Base-by-base conservation (phyloP, 2,329 filamentous ascomycete species). In the Fusarium agapanthi region DNA sequence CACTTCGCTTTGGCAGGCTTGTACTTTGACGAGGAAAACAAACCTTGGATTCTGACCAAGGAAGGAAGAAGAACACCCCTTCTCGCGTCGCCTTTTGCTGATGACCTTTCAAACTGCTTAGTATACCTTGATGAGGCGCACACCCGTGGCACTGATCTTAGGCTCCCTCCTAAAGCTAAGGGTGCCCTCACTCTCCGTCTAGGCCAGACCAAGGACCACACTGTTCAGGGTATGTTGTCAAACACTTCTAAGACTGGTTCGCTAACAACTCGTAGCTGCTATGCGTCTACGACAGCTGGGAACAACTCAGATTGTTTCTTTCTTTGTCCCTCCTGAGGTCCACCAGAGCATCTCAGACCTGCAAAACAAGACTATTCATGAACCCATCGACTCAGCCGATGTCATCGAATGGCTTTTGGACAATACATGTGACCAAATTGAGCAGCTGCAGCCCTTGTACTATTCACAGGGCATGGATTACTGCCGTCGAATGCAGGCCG, bases 221-320 rank as follows among this genome's bases (percentile, higher is more conserved):
- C 87, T 0, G 88, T 77, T 20, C 75, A 77, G 61, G 74, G 89
- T 5, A 14, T 22, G 13, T 3, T 37, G 22, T 9, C 7, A 13
- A 11, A 10, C 8, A 34, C 22, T 28, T 24, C 10, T 5, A 16
- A 18, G 12, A 12, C 24, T 10, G 30, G 50, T 68, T 45, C 15
- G 38, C 65, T 72, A 38, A 74, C 38, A 16, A 18, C 16, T 26
- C 11, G 37, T 69, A 87, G 89, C 90, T 61, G 89, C 90, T 0
- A 92, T 92, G 90, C 81, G 90, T 61, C 78, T 92, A 2, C 84
- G 90, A 1, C 87, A 91, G 54, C 80, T 92, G 0, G 81, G 79
- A 4, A 83, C 83, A 1, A 87, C 87, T 0, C 89, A 92, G 64
- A 86, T 86, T 0, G 76, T 91, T 2, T 80, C 80, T 12, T 87